Evolutionary conservation across 2,329 filamentous ascomycete genomes (phyloP), one percentile per base, ranked within the genome.

Genomic region (Botryotinia convoluta): DNA sequence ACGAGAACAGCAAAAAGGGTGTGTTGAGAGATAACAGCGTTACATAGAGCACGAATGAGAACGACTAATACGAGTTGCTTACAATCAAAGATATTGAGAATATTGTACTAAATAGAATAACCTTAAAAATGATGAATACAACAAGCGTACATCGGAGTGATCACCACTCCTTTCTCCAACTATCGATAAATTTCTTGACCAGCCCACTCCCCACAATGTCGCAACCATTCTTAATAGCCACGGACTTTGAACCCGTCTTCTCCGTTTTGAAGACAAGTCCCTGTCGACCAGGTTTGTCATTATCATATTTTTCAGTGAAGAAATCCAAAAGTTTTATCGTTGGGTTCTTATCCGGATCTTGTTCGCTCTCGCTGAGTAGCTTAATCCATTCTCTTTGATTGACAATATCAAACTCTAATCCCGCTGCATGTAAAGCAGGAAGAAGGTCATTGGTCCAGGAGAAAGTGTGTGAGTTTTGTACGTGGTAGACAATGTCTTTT

Each of bases 281-380:
- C 35, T 81, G 80, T 37, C 82, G 77, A 0, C 80, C 82, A 0
- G 82, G 80, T 6, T 77, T 80, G 32, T 84, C 83, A 61, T 84
- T 83, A 65, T 85, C 84, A 74, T 88, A 89, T 77, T 88, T 88
- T 3, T 77, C 80, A 68, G 79, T 80, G 75, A 87, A 88, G 39
- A 85, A 85, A 62, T 87, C 86, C 0, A 89, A 76, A 59, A 89
- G 81, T 81, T 89, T 89, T 70, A 88, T 78, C 22, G 84, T 86
- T 0, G 86, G 86, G 75, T 87, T 88, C 73, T 79, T 80, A 3
- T 81, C 80, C 6, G 86, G 84, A 77, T 89, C 86, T 3, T 81
- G 82, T 68, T 88, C 84, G 3, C 84, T 84, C 3, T 80, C 80
- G 6, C 84, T 81, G 20, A 89, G 76, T 3, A 82, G 79, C 8